Base-by-base conservation (phyloP, 371 early-diverging fungal genomes). In the Mortierella sp. region DNA sequence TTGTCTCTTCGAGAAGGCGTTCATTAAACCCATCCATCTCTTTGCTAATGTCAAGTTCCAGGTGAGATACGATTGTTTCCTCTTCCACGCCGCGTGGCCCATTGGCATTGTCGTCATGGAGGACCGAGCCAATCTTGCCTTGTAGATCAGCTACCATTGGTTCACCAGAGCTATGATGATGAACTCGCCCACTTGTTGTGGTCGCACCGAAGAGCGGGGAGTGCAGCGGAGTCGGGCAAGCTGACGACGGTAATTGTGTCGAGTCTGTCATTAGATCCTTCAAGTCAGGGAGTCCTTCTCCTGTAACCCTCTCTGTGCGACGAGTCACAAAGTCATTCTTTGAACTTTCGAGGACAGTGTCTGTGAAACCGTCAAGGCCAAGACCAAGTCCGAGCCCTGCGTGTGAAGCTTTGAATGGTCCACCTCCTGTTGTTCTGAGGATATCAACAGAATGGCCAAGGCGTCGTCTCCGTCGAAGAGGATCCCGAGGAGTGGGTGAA, bases 161-260 rank as follows among this genome's bases (percentile, higher is more conserved):
- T 39, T 60, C 66, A 19, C 72, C 67, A 21, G 70, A 63, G 27
- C 38, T 26, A 21, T 71, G 66, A 49, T 71, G 72, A 30, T 65
- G 58, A 3, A 71, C 64, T 31, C 66, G 27, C 10, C 57, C 52
- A 16, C 50, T 58, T 0, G 73, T 59, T 19, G 51, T n/a, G 16
- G 76, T 70, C 2, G 76, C 76, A 48, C 76, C 69, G 56, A 76
- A 76, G 13, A 76, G 59, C 2, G 76, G 76, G 19, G 76, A 76
- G 23, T 76, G 76, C 19, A 76, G 34, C 7, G 76, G 76, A 2
- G 76, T 76, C 0, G 76, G 76, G 21, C 76, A 76, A 1, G 76
- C 76, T 1, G 76, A 76, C 7, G 76, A 76, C 2, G 76, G 76
- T 9, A 70, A 50, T n/a, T 76, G 76, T 1, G 69, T 58, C 0